Conservation (phyloP, 495 filamentous ascomycete species). For the Trichoderma asperelloides region DNA sequence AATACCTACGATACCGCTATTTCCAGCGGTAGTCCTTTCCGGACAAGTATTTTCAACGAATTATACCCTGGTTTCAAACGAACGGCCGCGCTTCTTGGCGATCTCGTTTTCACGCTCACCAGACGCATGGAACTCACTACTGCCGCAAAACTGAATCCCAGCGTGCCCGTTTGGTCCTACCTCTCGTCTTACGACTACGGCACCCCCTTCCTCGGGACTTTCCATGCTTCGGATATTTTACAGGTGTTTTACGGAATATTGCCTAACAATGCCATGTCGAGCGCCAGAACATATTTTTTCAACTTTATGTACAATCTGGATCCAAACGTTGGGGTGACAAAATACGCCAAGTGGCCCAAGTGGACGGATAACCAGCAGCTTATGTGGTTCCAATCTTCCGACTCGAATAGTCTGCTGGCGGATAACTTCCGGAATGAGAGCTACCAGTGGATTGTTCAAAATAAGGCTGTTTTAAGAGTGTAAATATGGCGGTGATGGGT, state of each 20-base stretch:
- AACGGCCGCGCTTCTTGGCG: conserved; percentile 65
- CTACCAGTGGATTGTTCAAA: conserved; percentile 38
- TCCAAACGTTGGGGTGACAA: conserved; percentile 44
- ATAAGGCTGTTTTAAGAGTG: conserved; percentile 22
- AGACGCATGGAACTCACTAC: conserved; percentile 47
- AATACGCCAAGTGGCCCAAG: conserved; percentile 49
- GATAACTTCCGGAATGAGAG: conserved; percentile 51
- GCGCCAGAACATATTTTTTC: conserved; percentile 54
- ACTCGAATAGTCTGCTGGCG: conserved; percentile 33
- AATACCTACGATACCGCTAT: conserved; percentile 43
- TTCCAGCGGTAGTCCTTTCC: conserved; percentile 53
- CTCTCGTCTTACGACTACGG: conserved; percentile 58
- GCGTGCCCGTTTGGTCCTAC: conserved; percentile 62
- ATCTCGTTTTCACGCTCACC: conserved; percentile 56
- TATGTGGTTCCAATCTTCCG: conserved; percentile 46
- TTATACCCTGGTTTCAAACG: conserved; percentile 70
- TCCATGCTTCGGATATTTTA: conserved; percentile 58
- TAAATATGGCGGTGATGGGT: not conserved
- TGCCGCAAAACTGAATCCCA: conserved; percentile 34
- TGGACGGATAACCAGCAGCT: conserved; percentile 45
- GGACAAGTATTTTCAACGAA: conserved; percentile 52
- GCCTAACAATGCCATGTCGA: conserved; percentile 50
- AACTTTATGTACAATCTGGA: conserved; percentile 58
- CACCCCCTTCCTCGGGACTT: conserved; percentile 61
- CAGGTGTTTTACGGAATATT: conserved; percentile 56